Evolutionary conservation across 2,329 filamentous ascomycete genomes (phyloP), one percentile per base, ranked within the genome.

Genomic region (Aspergillus fructus): DNA sequence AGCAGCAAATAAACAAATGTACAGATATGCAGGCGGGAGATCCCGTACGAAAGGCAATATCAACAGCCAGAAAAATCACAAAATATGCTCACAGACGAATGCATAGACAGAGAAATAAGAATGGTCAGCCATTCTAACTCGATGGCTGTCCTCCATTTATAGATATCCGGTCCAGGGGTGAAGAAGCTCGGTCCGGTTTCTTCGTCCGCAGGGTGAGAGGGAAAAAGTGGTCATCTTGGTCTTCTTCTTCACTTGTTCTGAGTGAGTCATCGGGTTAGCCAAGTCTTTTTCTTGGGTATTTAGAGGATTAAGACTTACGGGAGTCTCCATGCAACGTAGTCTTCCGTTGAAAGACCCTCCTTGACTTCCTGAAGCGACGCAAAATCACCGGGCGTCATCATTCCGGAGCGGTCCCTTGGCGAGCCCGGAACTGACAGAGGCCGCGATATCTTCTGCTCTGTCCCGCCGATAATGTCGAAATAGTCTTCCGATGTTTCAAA

Each of bases 311-410:
- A 11, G 4, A 92, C 93, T 89, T 84, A 97, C 89, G 93, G 94
- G 58, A 97, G 81, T 78, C 96, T 96, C 94, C 94, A 99, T 33
- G 93, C 90, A 69, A 97, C 91, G 74, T 99, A 97, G 72, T 99
- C 94, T 77, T 99, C 94, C 0, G 94, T 97, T 78, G 84, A 94
- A 66, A 99, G 78, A 1, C 93, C 93, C 75, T 99, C 94, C 43
- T 89, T 89, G 45, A 92, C 91, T 76, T 99, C 94, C 76, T 97
- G 94, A 55, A 99, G 80, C 66, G 91, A 96, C 27, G 92, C 94
- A 81, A 97, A 97, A 75, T 99, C 94, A 47, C 94, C 94, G 7
- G 94, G 94, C 1, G 94, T 99, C 94, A 99, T 97, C 92, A 97
- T 96, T 53, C 94, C 94, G 43, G 89, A 89, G 34, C 92, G 85